These are phyloP conservation scores for Vigna unguiculata DNA, from an alignment of 306 rosid genomes.

Conservation along the genomic window DNA sequence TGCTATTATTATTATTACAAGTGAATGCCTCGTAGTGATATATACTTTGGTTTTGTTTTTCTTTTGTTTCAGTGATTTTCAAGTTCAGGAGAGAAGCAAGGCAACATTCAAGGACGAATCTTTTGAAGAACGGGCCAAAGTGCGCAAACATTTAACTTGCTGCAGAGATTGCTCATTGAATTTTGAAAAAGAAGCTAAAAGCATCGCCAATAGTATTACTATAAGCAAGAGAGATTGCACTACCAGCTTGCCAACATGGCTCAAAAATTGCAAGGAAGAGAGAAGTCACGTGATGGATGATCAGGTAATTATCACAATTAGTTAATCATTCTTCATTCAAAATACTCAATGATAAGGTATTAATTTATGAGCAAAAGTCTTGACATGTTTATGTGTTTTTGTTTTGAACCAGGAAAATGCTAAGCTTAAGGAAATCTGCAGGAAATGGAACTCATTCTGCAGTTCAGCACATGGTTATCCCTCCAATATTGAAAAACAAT, in stretches of 20 bases:
- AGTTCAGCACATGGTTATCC: constrained; percentile 54
- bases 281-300: constrained; percentile 32
- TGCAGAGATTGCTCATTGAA: constrained; percentile 48
- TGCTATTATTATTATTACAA: neutral
- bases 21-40: neutral
- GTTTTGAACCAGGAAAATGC: constrained; percentile 49
- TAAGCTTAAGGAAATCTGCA: constrained; percentile 50
- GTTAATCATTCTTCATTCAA: neutral
- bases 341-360: neutral
- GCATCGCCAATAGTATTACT: constrained; percentile 16
- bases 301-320: constrained; percentile 42
- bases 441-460: constrained; percentile 65
- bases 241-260: constrained; percentile 65
- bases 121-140: constrained; percentile 23
- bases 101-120: constrained; percentile 42
- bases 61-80: constrained; percentile 44
- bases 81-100: constrained; percentile 49
- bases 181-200: constrained; percentile 53
- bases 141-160: constrained; percentile 48
- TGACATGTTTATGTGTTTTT: neutral
- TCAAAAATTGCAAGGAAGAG: constrained; percentile 58
- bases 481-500: constrained; percentile 41
- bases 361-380: neutral
- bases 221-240: constrained; percentile 35
- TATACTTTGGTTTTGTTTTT: neutral